A percentile compares a stretch with the other conserved stretches of the same genome.
Evolutionary conservation across 2,329 filamentous ascomycete genomes (phyloP).

Genomic region (Exserohilum rostratum): DNA sequence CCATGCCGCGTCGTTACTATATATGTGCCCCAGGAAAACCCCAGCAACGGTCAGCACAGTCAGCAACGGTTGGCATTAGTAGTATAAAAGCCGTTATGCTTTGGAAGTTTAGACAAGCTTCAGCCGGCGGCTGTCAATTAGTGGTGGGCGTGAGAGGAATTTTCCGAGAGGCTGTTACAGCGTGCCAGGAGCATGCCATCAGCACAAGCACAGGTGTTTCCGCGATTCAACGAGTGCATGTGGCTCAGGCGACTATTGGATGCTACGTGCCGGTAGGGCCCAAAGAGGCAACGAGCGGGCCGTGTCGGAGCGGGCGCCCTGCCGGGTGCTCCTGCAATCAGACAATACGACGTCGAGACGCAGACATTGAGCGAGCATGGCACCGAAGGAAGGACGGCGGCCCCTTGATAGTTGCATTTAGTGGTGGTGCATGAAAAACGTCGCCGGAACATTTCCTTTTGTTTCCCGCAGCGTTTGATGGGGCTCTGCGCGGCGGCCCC

Average conservation of each 20-base stretch:
- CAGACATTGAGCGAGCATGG: not conserved
- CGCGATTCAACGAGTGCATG: not conserved
- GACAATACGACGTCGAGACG: constrained; percentile 4
- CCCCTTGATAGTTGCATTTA: not conserved
- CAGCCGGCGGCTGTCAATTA: no score
- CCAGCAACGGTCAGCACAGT: no score
- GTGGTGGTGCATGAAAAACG: constrained; percentile 7
- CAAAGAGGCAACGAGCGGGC: constrained; percentile 5
- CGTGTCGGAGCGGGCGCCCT: not conserved
- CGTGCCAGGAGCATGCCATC: no score
- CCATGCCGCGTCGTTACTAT: no score
- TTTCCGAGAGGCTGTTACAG: no score
- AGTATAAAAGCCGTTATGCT: no score
- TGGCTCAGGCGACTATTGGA: not conserved
- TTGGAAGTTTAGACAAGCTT: no score
- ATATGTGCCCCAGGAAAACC: no score
- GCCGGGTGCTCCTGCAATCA: constrained; percentile 8
- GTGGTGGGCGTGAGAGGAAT: no score
- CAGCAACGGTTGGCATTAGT: no score
- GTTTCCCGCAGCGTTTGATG: constrained; percentile 16
- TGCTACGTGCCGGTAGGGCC: not conserved
- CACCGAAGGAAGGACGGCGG: not conserved
- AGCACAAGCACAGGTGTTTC: not conserved
- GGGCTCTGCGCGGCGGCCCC: not conserved
- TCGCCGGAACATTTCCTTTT: constrained; percentile 15